Evolutionary conservation across 140 eudicot species (phyloP).

Genomic region (Ambrosia hybrid): DNA sequence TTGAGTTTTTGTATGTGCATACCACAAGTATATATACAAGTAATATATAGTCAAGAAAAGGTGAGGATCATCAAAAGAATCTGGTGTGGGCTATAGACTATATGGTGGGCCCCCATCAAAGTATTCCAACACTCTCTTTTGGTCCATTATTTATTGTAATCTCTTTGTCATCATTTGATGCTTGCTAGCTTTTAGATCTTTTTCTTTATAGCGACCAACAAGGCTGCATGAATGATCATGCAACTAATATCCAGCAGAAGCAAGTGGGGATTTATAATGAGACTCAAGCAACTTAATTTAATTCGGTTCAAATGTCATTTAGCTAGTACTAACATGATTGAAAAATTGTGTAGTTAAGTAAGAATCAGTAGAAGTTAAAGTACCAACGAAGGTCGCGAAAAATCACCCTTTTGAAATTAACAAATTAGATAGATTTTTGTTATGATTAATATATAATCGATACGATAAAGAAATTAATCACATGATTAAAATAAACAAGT

Average conservation of each 20-base stretch:
- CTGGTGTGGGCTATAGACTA: conserved; percentile 51
- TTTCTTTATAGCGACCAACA: conserved; percentile 36
- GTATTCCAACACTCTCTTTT: conserved; percentile 45
- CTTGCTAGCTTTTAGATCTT: conserved; percentile 39
- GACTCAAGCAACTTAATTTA: conserved; percentile 46
- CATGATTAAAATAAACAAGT: conserved; percentile 10
- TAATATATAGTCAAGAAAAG: conserved; percentile 33
- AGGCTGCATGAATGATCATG: conserved; percentile 58
- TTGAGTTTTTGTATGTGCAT: conserved; percentile 43
- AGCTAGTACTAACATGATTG: conserved; percentile 7
- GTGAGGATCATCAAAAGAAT: conserved; percentile 51
- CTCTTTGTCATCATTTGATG: conserved; percentile 49
- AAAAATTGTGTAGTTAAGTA: conserved; percentile 5
- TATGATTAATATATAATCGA: neutral
- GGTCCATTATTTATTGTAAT: conserved; percentile 47
- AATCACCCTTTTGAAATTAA: conserved; percentile 7
- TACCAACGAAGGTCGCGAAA: conserved; percentile 18
- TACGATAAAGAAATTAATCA: conserved; percentile 7
- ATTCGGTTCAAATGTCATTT: conserved; percentile 30
- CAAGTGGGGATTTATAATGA: conserved; percentile 42
- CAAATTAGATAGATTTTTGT: conserved; percentile 2
- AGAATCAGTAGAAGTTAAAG: conserved; percentile 14
- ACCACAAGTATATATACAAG: conserved; percentile 39
- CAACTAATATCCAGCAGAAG: conserved; percentile 41
- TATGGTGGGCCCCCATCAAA: conserved; percentile 48